Evolutionary conservation across 495 filamentous ascomycete species (phyloP).

Genomic region (Hypoxylon rickii): DNA sequence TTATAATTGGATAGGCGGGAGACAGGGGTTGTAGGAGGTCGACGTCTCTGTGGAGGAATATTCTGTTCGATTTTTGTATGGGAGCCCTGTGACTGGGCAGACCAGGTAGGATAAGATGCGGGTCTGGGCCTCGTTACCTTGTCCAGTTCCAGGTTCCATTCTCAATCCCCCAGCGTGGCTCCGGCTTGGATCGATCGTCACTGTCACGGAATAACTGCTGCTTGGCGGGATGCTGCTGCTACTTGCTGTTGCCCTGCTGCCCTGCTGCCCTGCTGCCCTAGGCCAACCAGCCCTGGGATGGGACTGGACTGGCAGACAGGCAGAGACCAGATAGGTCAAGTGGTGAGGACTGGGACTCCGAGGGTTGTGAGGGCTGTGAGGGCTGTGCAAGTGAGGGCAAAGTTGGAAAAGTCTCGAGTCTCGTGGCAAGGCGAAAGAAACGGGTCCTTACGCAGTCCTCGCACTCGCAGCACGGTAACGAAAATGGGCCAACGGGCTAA

Average conservation of each 20-base stretch:
- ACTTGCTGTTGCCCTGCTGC: neutral
- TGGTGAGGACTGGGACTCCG: too few relatives aligned
- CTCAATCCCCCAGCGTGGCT: slow-evolving; percentile 6
- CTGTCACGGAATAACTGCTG: slow-evolving; percentile 24
- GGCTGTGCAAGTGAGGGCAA: too few relatives aligned
- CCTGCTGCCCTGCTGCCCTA: neutral
- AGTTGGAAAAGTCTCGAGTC: too few relatives aligned
- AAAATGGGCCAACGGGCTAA: slow-evolving; percentile 26
- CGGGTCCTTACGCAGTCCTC: slow-evolving; percentile 1
- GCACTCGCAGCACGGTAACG: too few relatives aligned
- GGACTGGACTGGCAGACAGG: too few relatives aligned
- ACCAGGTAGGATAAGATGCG: too few relatives aligned
- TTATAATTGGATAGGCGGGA: slow-evolving; percentile 32
- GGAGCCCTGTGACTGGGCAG: slow-evolving; percentile 24
- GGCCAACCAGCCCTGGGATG: neutral
- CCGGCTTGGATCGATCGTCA: slow-evolving; percentile 34
- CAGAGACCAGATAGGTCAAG: neutral
- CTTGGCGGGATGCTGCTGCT: slow-evolving; percentile 16
- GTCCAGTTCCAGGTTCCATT: too few relatives aligned
- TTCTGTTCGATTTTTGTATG: slow-evolving; percentile 22
- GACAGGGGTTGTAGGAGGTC: slow-evolving; percentile 25
- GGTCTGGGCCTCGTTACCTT: slow-evolving; percentile 28
- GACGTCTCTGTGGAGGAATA: slow-evolving; percentile 32
- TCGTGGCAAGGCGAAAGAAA: neutral
- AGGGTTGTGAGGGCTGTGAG: too few relatives aligned